Evolutionary conservation across 2,329 filamentous ascomycete genomes (phyloP), one percentile per base, ranked within the genome.

Genomic region (Penicillium sp.): DNA sequence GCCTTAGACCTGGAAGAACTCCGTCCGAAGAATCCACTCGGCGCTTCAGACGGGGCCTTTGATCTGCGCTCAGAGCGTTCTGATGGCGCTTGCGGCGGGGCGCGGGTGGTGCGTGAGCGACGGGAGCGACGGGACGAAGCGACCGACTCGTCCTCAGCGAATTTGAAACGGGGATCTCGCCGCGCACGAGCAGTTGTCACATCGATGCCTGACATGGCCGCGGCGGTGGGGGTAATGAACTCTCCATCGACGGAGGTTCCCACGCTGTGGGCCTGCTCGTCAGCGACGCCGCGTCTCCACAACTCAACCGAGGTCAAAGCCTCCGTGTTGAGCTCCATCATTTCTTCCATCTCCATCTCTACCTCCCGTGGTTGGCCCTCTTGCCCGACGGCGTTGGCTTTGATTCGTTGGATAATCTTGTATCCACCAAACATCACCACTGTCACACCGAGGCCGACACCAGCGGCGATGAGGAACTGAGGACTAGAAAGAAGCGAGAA

Each of bases 371-470:
- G 30, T 14, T 44, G 38, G 22, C 41, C 35, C 13, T 53, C 53
- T 28, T 51, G 50, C 43, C 54, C 46, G 34, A 46, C 49, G 28
- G 55, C 52, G 66, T 74, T 62, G 77, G 75, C 50, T 34, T 60
- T 54, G 58, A 97, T 88, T 60, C 84, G 86, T 77, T 96, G 95
- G 72, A 99, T 84, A 68, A 99, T 96, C 74, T 95, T 97, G 80
- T 89, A 97, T 4, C 93, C 92, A 46, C 93, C 93, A 52, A 99
- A 89, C 69, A 93, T 91, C 62, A 99, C 89, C 8, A 97, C 84
- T 0, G 93, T 97, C n/a, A 95, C 85, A 12, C 93, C 93, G 0
- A 95, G 84, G 0, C 88, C 89, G 12, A 95, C 83, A 36, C 91
- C 88, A 0, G 88, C 89, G 3, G 90, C 90, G 61, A 99, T 95